Evolutionary conservation across 257 asterid species (phyloP).

Genomic region (Gardenia jasminoides): DNA sequence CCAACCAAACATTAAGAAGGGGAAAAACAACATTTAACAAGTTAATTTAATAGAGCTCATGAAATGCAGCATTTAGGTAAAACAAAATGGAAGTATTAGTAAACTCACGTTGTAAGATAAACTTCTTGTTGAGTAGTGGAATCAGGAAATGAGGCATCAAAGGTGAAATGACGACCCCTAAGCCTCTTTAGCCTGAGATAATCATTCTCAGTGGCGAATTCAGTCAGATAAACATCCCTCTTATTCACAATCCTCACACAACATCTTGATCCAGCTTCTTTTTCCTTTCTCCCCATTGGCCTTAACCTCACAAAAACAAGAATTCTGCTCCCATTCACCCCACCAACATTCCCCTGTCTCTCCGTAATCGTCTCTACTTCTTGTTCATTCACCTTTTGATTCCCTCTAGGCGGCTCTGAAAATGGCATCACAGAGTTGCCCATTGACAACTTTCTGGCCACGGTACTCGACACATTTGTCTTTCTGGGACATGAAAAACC

Average conservation of each 20-base stretch:
- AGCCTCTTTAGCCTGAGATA: conserved; percentile 61
- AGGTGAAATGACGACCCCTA: conserved; percentile 59
- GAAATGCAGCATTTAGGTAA: too few species aligned
- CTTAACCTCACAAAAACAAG: conserved; percentile 70
- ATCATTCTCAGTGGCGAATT: conserved; percentile 49
- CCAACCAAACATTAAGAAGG: neutral
- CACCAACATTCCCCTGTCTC: conserved; percentile 14
- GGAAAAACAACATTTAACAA: neutral
- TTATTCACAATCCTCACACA: conserved; percentile 52
- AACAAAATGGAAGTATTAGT: neutral
- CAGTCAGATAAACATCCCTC: conserved; percentile 55
- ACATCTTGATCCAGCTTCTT: conserved; percentile 55
- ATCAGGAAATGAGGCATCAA: conserved; percentile 62
- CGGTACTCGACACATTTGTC: conserved; percentile 25
- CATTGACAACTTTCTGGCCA: conserved; percentile 46
- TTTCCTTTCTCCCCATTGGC: conserved; percentile 59
- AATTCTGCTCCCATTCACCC: conserved; percentile 41
- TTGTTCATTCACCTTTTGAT: conserved; percentile 27
- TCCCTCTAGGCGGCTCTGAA: conserved; percentile 32
- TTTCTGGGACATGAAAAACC: conserved; percentile 35
- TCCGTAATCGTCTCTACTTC: conserved; percentile 31
- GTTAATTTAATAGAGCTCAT: too few species aligned
- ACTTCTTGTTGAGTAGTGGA: conserved; percentile 53
- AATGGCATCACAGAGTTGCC: conserved; percentile 27
- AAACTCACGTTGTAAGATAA: conserved; percentile 59